Conservation (phyloP, 2,329 filamentous ascomycete genomes). For the Aspergillus ustus region DNA sequence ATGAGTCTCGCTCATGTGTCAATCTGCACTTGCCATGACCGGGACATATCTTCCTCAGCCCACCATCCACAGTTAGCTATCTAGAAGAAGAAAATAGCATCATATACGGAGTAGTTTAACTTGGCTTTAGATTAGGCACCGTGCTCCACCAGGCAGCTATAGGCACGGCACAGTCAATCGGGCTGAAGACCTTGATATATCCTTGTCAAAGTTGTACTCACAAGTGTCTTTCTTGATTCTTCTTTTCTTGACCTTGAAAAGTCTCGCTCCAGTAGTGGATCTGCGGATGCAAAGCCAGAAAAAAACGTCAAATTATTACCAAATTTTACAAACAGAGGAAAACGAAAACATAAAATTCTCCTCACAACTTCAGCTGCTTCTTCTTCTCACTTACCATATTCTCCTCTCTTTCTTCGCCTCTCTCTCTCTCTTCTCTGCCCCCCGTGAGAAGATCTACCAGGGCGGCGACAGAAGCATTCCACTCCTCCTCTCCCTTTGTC, state of each 20-base stretch:
- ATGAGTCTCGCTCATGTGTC: background rate
- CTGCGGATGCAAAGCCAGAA: constrained; percentile 33
- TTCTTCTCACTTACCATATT: constrained; percentile 20
- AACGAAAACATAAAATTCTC: constrained; percentile 41
- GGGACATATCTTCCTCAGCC: background rate
- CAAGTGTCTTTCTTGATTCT: background rate
- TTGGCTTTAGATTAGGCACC: constrained; percentile 11
- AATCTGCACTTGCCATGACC: background rate
- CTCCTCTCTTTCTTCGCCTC: constrained; percentile 17
- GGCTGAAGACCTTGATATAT: constrained; percentile 18
- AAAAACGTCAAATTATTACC: constrained; percentile 29
- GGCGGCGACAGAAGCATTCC: constrained; percentile 22
- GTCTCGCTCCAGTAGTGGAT: constrained; percentile 31
- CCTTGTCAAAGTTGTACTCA: constrained; percentile 3
- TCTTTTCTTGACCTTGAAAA: constrained; percentile 10
- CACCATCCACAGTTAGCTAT: background rate
- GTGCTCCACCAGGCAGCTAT: constrained; percentile 15
- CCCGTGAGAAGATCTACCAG: constrained; percentile 2
- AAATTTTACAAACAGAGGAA: constrained; percentile 42
- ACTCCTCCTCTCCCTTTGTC: constrained; percentile 26
- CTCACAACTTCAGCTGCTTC: constrained; percentile 29
- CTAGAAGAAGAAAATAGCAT: background rate
- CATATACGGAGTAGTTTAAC: background rate
- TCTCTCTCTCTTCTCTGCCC: constrained; percentile 9
- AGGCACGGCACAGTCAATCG: constrained; percentile 17